Conservation (phyloP, 106 monocot genomes). For the Dendrobium chrysotoxum region DNA sequence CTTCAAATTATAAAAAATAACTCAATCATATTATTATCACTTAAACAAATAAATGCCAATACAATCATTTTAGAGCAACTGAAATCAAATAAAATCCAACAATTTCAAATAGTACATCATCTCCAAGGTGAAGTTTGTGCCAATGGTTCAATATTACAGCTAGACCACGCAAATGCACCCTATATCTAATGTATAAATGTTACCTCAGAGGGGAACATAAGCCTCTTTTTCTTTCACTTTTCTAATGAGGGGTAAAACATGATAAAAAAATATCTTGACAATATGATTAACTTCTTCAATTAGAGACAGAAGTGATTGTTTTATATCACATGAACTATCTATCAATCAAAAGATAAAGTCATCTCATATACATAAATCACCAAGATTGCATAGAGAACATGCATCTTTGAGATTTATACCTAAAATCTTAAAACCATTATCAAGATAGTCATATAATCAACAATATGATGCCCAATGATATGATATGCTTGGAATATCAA, state of each 20-base stretch:
- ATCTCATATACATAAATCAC: background rate
- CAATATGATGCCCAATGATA: background rate
- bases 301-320: background rate
- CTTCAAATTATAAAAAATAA: no score
- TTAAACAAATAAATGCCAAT: background rate
- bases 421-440: background rate
- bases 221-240: background rate
- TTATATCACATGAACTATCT: background rate
- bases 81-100: background rate
- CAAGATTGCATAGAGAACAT: background rate
- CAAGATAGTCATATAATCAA: background rate
- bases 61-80: background rate
- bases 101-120: background rate
- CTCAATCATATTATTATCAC: no score
- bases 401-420: background rate
- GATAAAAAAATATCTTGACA: background rate
- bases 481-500: constrained; percentile 1
- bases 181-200: background rate
- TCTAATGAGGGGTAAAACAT: background rate
- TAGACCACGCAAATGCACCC: background rate
- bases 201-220: background rate
- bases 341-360: background rate
- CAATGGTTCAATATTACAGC: background rate
- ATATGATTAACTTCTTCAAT: background rate
- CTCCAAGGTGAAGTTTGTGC: background rate